Evolutionary conservation across 495 filamentous ascomycete species (phyloP).

Genomic region (Lasiosphaeria ovina): DNA sequence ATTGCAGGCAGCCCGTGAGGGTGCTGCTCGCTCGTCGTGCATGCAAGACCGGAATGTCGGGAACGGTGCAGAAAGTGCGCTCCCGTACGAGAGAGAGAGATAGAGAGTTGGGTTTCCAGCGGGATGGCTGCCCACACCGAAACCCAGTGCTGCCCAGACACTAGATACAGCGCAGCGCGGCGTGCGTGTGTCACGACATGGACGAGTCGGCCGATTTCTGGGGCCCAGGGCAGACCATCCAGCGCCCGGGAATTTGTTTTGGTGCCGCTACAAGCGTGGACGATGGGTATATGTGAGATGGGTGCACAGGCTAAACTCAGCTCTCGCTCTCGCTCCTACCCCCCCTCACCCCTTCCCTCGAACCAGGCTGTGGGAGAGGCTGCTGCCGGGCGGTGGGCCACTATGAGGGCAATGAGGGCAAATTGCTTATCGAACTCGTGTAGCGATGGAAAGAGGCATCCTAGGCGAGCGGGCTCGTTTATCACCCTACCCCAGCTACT

Average conservation of each 20-base stretch:
- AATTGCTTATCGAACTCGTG: constrained; percentile 5
- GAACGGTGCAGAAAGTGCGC: constrained; percentile 19
- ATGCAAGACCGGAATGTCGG: constrained; percentile 26
- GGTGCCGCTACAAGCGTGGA: constrained; percentile 7
- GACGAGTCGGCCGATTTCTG: constrained; percentile 22
- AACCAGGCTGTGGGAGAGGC: constrained; percentile 18
- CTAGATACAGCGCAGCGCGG: neutral
- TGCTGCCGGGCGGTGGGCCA: constrained; percentile 6
- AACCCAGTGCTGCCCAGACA: no score
- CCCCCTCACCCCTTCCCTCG: neutral
- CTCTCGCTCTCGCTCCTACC: neutral
- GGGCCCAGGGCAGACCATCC: no score
- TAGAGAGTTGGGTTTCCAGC: neutral
- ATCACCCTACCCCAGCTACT: neutral
- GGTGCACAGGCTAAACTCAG: constrained; percentile 26
- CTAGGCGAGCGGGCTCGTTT: neutral
- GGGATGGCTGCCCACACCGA: no score
- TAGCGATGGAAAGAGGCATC: neutral
- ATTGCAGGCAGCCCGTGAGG: neutral
- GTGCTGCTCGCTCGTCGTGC: constrained; percentile 10
- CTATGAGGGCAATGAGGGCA: constrained; percentile 11
- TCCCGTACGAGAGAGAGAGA: neutral
- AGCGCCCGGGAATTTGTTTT: constrained; percentile 19
- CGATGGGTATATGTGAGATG: constrained; percentile 22
- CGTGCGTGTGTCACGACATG: constrained; percentile 12